Conservation (phyloP, 257 asterid species). For the Fraxinus excelsior region DNA sequence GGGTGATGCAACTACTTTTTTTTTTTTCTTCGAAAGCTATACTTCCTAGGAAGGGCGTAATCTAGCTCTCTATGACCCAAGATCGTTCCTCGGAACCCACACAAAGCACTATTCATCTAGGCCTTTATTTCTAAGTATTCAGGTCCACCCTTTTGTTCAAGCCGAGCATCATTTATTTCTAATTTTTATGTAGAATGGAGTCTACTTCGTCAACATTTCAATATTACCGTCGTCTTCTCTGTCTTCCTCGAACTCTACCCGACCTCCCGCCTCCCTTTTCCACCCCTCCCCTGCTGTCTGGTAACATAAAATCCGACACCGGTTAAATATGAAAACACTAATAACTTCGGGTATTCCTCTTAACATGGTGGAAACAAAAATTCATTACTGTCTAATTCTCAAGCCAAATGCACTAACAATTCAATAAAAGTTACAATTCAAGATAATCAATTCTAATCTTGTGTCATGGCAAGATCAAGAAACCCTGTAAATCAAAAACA, state of each 20-base stretch:
- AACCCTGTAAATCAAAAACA: not conserved
- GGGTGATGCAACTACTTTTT: no score
- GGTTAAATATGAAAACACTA: not conserved
- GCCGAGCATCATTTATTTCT: not conserved
- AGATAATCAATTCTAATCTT: not conserved
- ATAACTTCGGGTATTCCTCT: no score
- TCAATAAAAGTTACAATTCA: not conserved
- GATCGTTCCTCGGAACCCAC: no score
- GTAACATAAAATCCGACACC: not conserved
- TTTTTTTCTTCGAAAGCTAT: no score
- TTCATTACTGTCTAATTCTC: not conserved
- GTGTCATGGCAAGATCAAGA: not conserved
- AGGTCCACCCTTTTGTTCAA: no score
- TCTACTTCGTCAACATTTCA: not conserved
- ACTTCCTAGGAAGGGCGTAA: no score
- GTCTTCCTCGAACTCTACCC: not conserved
- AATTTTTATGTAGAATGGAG: not conserved
- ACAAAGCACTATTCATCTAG: no score
- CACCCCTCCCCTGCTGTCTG: not conserved
- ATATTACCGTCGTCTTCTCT: not conserved
- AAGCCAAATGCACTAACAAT: not conserved
- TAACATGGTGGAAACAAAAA: not conserved
- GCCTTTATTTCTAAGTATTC: no score
- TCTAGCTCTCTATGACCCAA: no score
- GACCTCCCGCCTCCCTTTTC: not conserved